Conservation (phyloP, 164 flowering plant genomes). For the Vitis labrusca region DNA sequence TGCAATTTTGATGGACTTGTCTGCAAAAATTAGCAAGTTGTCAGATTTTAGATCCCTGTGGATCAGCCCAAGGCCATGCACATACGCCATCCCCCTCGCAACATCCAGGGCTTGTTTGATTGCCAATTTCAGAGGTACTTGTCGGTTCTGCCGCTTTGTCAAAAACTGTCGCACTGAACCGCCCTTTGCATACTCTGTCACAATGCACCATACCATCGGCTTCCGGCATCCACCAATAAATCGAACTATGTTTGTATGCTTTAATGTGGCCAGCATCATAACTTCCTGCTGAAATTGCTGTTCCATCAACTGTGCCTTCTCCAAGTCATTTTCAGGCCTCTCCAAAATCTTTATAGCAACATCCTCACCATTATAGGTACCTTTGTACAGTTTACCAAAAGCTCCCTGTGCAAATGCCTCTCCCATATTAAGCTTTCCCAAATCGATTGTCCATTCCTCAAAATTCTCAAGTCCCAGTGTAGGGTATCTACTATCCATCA, state of each 20-base stretch:
- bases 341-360: conserved; percentile 77
- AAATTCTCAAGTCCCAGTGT: conserved; percentile 59
- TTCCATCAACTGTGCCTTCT: conserved; percentile 59
- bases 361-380: conserved; percentile 72
- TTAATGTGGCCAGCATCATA: conserved; percentile 69
- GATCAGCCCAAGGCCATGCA: conserved; percentile 64
- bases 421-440: conserved; percentile 68
- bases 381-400: conserved; percentile 67
- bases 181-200: conserved; percentile 76
- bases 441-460: conserved; percentile 76
- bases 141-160: conserved; percentile 47
- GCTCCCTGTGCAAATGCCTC: conserved; percentile 69
- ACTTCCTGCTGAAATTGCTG: conserved; percentile 80
- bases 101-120: conserved; percentile 79
- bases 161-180: conserved; percentile 72
- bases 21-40: conserved; percentile 53
- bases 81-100: conserved; percentile 77
- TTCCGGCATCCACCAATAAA: conserved; percentile 71
- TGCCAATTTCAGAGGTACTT: conserved; percentile 61
- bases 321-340: conserved; percentile 59
- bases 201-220: conserved; percentile 80
- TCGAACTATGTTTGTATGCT: conserved; percentile 62
- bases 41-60: conserved; percentile 73
- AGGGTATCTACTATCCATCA: conserved; percentile 56
- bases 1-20: conserved; percentile 68